phyloP scores from a whole-genome alignment of 2,329 filamentous ascomycete genomes.

The Venturia carpophila region DNA sequence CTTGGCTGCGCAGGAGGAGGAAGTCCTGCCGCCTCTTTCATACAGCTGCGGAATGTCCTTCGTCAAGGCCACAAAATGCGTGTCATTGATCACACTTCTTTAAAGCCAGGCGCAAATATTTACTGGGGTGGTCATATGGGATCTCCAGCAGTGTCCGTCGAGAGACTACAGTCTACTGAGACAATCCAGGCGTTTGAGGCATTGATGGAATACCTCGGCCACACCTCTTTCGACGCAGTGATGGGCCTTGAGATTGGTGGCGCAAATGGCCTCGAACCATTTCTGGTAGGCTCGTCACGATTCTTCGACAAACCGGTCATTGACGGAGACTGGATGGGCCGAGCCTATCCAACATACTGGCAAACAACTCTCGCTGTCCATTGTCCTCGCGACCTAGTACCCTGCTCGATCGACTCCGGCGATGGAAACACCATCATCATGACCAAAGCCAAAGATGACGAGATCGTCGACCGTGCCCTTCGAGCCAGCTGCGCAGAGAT shows the following conservation, averaged over 20 bases:
- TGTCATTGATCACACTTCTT: slow-evolving; percentile 35
- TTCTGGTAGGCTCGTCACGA: slow-evolving; percentile 23
- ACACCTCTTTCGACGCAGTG: slow-evolving; percentile 32
- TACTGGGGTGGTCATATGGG: slow-evolving; percentile 40
- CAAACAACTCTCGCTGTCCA: slow-evolving; percentile 25
- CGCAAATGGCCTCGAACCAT: slow-evolving; percentile 33
- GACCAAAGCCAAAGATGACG: slow-evolving; percentile 18
- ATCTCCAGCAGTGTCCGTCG: slow-evolving; percentile 37
- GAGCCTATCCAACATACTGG: slow-evolving; percentile 41
- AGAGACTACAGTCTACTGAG: slow-evolving; percentile 38
- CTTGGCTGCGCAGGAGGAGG: slow-evolving; percentile 43
- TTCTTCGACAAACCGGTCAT: slow-evolving; percentile 26
- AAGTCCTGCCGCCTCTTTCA: slow-evolving; percentile 38
- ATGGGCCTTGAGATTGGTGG: slow-evolving; percentile 42
- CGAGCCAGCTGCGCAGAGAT: slow-evolving; percentile 16
- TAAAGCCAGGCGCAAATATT: slow-evolving; percentile 38
- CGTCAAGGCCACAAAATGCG: slow-evolving; percentile 34
- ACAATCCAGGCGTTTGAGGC: slow-evolving; percentile 21
- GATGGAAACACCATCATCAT: slow-evolving; percentile 21
- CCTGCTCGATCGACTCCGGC: slow-evolving; percentile 37
- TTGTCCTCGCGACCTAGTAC: slow-evolving; percentile 36
- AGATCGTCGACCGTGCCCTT: slow-evolving; percentile 19
- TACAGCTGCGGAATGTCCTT: slow-evolving; percentile 36
- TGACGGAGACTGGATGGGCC: slow-evolving; percentile 43
- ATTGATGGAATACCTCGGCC: slow-evolving; percentile 12